A percentile compares a stretch with the other conserved stretches of the same genome.
phyloP scores from a whole-genome alignment of 2,329 filamentous ascomycete genomes.

The Pseudogymnoascus sp. region DNA sequence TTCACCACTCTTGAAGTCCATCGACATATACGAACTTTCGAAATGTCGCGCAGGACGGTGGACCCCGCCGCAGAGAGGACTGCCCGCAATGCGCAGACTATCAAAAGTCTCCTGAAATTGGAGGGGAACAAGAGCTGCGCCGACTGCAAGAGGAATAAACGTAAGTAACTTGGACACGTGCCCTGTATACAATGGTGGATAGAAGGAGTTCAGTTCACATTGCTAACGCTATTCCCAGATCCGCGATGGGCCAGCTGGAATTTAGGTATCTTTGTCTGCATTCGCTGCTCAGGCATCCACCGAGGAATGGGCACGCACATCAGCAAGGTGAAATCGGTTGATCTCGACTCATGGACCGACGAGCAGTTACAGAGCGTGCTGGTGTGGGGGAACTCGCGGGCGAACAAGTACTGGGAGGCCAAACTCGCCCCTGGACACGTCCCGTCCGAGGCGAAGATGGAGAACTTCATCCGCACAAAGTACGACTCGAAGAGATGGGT shows the following conservation, averaged over 20 bases:
- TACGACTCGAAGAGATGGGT: slow-evolving; percentile 98
- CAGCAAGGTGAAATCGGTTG: slow-evolving; percentile 94
- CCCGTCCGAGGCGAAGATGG: slow-evolving; percentile 94
- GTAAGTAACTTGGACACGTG: slow-evolving; percentile 42
- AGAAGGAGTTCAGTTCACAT: neutral
- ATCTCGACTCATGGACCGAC: slow-evolving; percentile 97
- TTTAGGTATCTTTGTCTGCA: slow-evolving; percentile 93
- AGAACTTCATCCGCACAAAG: slow-evolving; percentile 99
- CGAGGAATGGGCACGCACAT: slow-evolving; percentile 99
- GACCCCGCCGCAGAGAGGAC: slow-evolving; percentile 79
- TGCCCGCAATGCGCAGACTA: slow-evolving; percentile 85
- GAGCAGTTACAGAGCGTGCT: slow-evolving; percentile 92
- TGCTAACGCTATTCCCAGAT: slow-evolving; percentile 47
- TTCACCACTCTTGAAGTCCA: neutral
- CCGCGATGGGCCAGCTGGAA: slow-evolving; percentile 99
- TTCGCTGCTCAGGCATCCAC: slow-evolving; percentile 96
- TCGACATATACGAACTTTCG: neutral
- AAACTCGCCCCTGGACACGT: slow-evolving; percentile 87
- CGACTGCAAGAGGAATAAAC: slow-evolving; percentile 98
- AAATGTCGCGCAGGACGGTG: slow-evolving; percentile 71
- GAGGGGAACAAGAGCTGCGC: slow-evolving; percentile 95
- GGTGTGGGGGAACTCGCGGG: slow-evolving; percentile 90
- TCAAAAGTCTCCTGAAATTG: slow-evolving; percentile 91
- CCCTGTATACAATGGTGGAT: neutral
- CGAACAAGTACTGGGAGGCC: slow-evolving; percentile 98